Evolutionary conservation across 371 early-diverging fungal genomes (phyloP).

Genomic region (Blastocladiella emersonii): DNA sequence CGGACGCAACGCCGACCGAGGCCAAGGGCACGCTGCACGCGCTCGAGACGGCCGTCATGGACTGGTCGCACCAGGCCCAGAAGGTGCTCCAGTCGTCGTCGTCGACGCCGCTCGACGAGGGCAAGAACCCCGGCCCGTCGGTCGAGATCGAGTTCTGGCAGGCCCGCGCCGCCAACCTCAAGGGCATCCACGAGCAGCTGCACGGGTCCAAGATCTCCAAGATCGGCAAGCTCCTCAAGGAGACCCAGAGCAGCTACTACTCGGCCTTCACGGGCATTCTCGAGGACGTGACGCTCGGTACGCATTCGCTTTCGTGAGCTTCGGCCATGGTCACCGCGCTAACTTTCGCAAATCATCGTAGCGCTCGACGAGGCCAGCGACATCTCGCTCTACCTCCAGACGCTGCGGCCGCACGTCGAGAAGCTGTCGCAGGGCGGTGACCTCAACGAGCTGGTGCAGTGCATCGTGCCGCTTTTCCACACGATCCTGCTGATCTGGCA

Average conservation of each 20-base stretch:
- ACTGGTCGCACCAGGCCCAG: conserved; percentile 46
- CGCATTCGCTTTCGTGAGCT: background rate
- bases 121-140: conserved; percentile 39
- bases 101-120: conserved; percentile 34
- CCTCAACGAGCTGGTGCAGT: conserved; percentile 30
- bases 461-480: conserved; percentile 32
- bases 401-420: conserved; percentile 32
- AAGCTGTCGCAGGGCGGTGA: conserved; percentile 22
- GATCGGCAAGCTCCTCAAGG: conserved; percentile 28
- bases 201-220: conserved; percentile 36
- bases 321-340: background rate
- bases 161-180: conserved; percentile 40
- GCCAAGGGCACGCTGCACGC: conserved; percentile 24
- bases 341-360: conserved; percentile 1
- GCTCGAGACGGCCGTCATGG: conserved; percentile 40
- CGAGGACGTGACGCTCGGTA: conserved; percentile 22
- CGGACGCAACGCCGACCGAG: conserved; percentile 14
- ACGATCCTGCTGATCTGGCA: conserved; percentile 32
- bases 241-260: conserved; percentile 37
- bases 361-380: conserved; percentile 42
- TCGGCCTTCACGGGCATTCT: conserved; percentile 39
- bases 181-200: conserved; percentile 35
- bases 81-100: conserved; percentile 35
- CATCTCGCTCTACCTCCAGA: conserved; percentile 29
- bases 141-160: conserved; percentile 49